Conservation (phyloP, 2,329 filamentous ascomycete genomes). For the Pestalotiopsis fici region DNA sequence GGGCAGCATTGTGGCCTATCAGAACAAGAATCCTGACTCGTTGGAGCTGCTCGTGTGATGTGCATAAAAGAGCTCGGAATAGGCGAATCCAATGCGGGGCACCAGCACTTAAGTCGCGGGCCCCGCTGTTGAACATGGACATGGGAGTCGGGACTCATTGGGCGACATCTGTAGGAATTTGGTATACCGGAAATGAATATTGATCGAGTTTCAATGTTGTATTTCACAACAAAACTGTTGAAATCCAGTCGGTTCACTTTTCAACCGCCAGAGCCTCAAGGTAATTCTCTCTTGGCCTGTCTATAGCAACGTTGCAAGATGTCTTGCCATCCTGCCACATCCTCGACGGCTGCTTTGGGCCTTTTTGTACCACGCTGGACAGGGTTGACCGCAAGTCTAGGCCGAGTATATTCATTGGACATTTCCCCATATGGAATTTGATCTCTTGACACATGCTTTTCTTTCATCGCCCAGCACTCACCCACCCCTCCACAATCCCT, state of each 20-base stretch:
- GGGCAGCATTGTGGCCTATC: no score
- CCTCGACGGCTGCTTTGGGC: neutral
- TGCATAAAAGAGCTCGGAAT: no score
- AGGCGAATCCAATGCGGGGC: no score
- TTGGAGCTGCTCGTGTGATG: no score
- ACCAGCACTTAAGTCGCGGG: no score
- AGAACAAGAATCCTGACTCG: no score
- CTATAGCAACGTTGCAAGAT: slow-evolving; percentile 5
- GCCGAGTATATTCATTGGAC: neutral
- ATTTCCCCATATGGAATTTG: slow-evolving; percentile 1
- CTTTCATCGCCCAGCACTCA: neutral
- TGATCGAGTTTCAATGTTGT: neutral
- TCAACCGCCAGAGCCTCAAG: neutral
- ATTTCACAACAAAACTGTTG: neutral
- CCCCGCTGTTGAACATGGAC: no score
- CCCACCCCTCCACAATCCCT: no score
- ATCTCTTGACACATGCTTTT: slow-evolving; percentile 8
- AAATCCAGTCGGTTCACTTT: neutral
- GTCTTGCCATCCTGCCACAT: neutral
- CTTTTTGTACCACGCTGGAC: neutral
- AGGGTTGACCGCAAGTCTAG: neutral
- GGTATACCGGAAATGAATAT: neutral
- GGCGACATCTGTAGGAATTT: no score
- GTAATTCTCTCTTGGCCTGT: neutral
- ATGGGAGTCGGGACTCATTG: no score